Conservation (phyloP, 768 basidiomycete species). For the Pisolithus orientalis region DNA sequence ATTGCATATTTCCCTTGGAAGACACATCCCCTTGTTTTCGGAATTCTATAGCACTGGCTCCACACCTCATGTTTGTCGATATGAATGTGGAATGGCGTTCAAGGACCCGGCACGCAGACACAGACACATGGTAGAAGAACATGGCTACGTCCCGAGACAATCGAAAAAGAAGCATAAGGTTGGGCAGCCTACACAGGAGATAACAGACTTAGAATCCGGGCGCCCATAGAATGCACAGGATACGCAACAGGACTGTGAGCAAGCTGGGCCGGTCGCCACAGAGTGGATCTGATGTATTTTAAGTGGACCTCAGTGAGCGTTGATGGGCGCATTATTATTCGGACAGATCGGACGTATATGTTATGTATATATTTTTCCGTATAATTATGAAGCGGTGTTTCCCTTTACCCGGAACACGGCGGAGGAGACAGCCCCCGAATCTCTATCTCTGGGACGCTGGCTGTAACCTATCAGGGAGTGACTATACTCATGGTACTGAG, state of each 20-base stretch:
- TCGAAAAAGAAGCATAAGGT: slow-evolving; percentile 39
- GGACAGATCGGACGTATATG: neutral
- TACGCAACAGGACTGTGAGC: slow-evolving; percentile 17
- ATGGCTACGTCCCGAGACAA: slow-evolving; percentile 44
- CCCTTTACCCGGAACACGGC: neutral
- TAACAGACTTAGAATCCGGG: slow-evolving; percentile 18
- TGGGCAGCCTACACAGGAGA: slow-evolving; percentile 24
- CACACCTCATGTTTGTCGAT: slow-evolving; percentile 48
- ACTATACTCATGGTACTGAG: neutral
- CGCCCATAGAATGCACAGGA: slow-evolving; percentile 28
- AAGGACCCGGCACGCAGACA: slow-evolving; percentile 62
- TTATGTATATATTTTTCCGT: neutral
- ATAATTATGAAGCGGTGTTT: neutral
- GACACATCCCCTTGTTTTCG: neutral
- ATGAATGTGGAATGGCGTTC: slow-evolving; percentile 46
- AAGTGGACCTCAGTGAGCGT: neutral
- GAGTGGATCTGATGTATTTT: neutral
- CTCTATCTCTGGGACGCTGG: too few relatives aligned
- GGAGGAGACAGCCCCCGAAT: neutral
- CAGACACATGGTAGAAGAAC: slow-evolving; percentile 48
- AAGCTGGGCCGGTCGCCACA: slow-evolving; percentile 3
- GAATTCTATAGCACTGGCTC: slow-evolving; percentile 44
- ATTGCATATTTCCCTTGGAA: slow-evolving; percentile 17
- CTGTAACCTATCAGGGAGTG: too few relatives aligned
- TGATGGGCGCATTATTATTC: neutral